phyloP scores from a whole-genome alignment of 2,329 filamentous ascomycete species.

The Talaromyces marneffei region DNA sequence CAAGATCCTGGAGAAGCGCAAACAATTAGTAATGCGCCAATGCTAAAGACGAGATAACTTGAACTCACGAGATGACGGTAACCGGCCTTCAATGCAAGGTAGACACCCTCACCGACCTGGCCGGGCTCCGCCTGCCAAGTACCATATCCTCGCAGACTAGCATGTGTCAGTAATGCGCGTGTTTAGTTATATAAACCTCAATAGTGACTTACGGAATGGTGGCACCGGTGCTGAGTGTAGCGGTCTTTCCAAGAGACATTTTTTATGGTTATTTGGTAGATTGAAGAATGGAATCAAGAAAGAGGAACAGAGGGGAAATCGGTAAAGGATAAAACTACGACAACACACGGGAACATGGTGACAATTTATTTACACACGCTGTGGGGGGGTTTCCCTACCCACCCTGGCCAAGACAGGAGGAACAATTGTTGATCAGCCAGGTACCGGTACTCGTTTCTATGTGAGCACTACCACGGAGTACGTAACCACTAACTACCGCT shows the following conservation, averaged over 20 bases:
- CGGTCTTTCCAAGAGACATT: conserved; percentile 39
- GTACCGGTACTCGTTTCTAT: background rate
- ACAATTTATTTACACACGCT: background rate
- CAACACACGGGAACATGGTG: background rate
- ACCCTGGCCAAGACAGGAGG: background rate
- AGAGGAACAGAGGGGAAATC: background rate
- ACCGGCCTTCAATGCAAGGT: conserved; percentile 35
- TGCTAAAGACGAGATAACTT: conserved; percentile 6
- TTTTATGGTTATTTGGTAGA: conserved; percentile 14
- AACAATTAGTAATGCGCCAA: conserved; percentile 12
- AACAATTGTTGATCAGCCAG: background rate
- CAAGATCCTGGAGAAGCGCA: conserved; percentile 30
- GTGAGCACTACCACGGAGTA: too few relatives aligned
- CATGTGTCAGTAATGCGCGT: background rate
- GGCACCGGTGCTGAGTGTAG: conserved; percentile 34
- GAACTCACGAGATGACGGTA: conserved; percentile 35
- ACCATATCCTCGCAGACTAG: conserved; percentile 35
- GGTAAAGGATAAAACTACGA: too few relatives aligned
- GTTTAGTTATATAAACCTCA: background rate
- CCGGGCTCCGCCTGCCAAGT: conserved; percentile 38
- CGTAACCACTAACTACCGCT: too few relatives aligned
- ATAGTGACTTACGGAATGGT: conserved; percentile 31
- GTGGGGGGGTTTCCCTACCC: background rate
- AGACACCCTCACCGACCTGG: conserved; percentile 36
- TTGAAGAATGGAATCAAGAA: background rate